phyloP scores from a whole-genome alignment of 2,329 filamentous ascomycete species.

The Beauveria sp. region DNA sequence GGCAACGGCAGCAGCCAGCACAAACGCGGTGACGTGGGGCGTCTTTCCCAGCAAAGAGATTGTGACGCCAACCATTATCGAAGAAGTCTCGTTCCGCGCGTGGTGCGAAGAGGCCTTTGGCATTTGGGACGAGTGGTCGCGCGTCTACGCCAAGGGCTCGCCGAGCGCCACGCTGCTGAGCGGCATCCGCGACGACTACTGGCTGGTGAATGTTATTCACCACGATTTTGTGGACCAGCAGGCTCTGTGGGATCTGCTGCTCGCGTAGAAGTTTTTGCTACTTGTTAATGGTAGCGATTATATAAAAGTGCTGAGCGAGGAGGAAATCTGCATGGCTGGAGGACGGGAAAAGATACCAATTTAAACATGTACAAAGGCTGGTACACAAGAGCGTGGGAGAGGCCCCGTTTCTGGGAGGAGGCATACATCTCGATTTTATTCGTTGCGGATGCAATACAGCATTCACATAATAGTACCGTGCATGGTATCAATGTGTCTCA shows the following conservation, averaged over 20 bases:
- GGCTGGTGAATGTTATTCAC: constrained; percentile 87
- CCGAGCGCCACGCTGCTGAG: constrained; percentile 66
- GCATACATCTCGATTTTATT: background rate
- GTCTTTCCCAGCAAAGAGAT: constrained; percentile 95
- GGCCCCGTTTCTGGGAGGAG: background rate
- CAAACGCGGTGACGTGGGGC: constrained; percentile 96
- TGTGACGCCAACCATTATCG: constrained; percentile 91
- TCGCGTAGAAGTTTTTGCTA: background rate
- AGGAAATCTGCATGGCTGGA: background rate
- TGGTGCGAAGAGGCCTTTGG: constrained; percentile 96
- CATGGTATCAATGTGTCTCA: background rate
- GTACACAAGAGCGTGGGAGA: background rate
- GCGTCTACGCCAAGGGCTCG: constrained; percentile 72
- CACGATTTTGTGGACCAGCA: constrained; percentile 67
- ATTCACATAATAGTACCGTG: background rate
- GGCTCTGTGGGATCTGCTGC: constrained; percentile 63
- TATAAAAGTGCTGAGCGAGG: background rate
- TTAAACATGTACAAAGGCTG: background rate
- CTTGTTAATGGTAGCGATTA: background rate
- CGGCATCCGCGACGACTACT: constrained; percentile 59
- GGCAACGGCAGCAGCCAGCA: constrained; percentile 42
- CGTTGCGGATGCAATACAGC: background rate
- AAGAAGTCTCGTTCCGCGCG: constrained; percentile 85
- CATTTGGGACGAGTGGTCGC: constrained; percentile 90
- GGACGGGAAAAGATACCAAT: background rate